Conservation (phyloP, 2,329 filamentous ascomycete species). For the Xylaria sp. region DNA sequence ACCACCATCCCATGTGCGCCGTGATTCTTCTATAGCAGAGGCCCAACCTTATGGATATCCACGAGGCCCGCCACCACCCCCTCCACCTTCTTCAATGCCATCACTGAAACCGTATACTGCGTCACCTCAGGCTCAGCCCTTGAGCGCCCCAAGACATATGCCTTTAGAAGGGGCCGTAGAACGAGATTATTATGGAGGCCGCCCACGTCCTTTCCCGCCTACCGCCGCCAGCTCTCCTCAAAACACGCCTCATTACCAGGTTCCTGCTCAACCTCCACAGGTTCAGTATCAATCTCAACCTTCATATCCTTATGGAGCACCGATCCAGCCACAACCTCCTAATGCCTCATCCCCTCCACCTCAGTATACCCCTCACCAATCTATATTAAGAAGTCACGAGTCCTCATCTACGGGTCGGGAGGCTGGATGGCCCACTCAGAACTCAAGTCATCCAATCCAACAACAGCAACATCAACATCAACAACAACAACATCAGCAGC, state of each 20-base stretch:
- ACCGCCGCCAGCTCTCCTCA: conserved; percentile 60
- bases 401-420: conserved; percentile 51
- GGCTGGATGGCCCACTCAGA: conserved; percentile 49
- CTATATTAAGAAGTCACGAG: conserved; percentile 57
- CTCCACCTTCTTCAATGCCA: conserved; percentile 60
- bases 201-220: conserved; percentile 49
- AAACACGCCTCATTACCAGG: conserved; percentile 58
- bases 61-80: conserved; percentile 51
- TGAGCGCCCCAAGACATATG: conserved; percentile 59
- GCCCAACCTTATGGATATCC: conserved; percentile 58
- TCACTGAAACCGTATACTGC: conserved; percentile 64
- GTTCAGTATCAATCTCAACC: conserved; percentile 57
- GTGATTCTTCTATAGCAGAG: conserved; percentile 55
- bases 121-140: conserved; percentile 62
- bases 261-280: conserved; percentile 52
- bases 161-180: conserved; percentile 54
- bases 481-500: conserved; percentile 46
- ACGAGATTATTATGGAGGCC: conserved; percentile 60
- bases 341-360: conserved; percentile 63
- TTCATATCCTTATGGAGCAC: conserved; percentile 57
- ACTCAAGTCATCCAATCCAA: conserved; percentile 46
- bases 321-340: conserved; percentile 54
- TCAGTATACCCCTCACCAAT: conserved; percentile 63
- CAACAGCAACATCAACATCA: conserved; percentile 50
- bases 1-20: conserved; percentile 57